Percentiles rank a stretch among this genome's conserved stretches.
Conservation (phyloP, 768 basidiomycete species). For the Boletus sp. region DNA sequence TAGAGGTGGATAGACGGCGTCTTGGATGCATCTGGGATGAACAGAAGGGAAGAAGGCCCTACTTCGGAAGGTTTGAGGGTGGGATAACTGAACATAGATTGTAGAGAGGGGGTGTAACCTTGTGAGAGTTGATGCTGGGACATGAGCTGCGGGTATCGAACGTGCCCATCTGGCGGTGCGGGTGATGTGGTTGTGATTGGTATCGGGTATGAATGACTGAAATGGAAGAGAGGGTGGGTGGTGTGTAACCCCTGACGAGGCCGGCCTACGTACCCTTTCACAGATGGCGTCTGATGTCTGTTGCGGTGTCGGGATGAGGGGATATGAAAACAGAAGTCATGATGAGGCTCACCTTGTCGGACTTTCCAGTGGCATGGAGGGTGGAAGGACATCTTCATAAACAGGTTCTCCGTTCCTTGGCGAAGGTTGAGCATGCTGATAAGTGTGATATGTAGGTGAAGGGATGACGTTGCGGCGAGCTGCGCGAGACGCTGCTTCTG, state of each 20-base stretch:
- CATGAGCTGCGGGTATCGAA: slow-evolving; percentile 73
- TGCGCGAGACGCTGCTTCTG: slow-evolving; percentile 47
- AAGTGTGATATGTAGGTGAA: slow-evolving; percentile 27
- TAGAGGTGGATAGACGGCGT: slow-evolving; percentile 26
- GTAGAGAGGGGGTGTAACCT: slow-evolving; percentile 74
- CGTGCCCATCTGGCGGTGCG: slow-evolving; percentile 44
- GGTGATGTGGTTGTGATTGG: slow-evolving; percentile 71
- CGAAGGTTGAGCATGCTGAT: slow-evolving; percentile 33
- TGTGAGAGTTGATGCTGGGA: slow-evolving; percentile 73
- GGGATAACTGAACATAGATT: slow-evolving; percentile 62
- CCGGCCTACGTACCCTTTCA: slow-evolving; percentile 34
- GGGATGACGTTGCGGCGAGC: slow-evolving; percentile 36
- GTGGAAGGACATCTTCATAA: slow-evolving; percentile 33
- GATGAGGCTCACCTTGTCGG: slow-evolving; percentile 53
- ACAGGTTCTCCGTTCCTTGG: slow-evolving; percentile 30
- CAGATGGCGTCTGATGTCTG: slow-evolving; percentile 27
- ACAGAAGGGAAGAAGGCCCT: slow-evolving; percentile 43
- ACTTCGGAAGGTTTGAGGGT: slow-evolving; percentile 33
- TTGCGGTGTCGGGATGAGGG: slow-evolving; percentile 24
- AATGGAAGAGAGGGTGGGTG: slow-evolving; percentile 17
- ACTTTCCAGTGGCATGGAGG: slow-evolving; percentile 61
- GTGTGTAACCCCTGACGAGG: slow-evolving; percentile 2
- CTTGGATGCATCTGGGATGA: slow-evolving; percentile 36
- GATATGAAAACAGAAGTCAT: slow-evolving; percentile 34
- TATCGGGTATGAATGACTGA: slow-evolving; percentile 41